Evolutionary conservation across 75 land plant species (phyloP), one percentile per base, ranked within the genome.

Genomic region (Pinus taeda): DNA sequence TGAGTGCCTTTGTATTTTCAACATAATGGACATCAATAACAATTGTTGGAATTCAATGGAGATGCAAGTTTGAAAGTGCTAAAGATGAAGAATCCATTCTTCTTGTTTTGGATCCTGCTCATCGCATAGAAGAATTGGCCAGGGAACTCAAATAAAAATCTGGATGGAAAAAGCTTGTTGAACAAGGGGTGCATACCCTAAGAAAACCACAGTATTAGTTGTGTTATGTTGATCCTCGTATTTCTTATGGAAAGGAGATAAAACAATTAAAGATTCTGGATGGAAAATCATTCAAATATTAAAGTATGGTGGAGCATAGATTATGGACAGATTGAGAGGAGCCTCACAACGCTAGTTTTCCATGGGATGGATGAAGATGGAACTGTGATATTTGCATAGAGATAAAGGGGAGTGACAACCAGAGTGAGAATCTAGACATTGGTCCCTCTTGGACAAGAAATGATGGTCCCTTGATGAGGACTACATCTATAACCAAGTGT

Each of bases 401-500:
- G 20, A 15, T 59, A 59, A 30, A 97, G 60, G 93, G 98, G 22
- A 97, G 99, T 80, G 99, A 95, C 77, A 97, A 96, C 78, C 98
- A 97, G 21, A 85, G 93, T 6, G 99, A 97, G 59, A 93, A 81
- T 78, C 75, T 81, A 20, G 99, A 97, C 60, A 42, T 88, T 49
- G 79, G 75, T 26, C 70, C 80, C 75, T 91, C 94, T 30, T 97
- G 99, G 99, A 95, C 99, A 37, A 87, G 92, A 79, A 86, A 89
- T 53, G 99, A 98, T 57, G 99, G 99, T 3, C 99, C 99, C 4
- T 81, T 97, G 75, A 95, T 95, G 99, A 93, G 99, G 86, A 97
- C 99, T 11, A 62, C 98, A 13, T 97, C 99, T 12, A 96, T 96
- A 17, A 70, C 85, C 45, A 88, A 79, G 77, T 93, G 93, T 64